Evolutionary conservation across 2,329 filamentous ascomycete genomes (phyloP), one percentile per base, ranked within the genome.

Genomic region (Emericellopsis atlantica): DNA sequence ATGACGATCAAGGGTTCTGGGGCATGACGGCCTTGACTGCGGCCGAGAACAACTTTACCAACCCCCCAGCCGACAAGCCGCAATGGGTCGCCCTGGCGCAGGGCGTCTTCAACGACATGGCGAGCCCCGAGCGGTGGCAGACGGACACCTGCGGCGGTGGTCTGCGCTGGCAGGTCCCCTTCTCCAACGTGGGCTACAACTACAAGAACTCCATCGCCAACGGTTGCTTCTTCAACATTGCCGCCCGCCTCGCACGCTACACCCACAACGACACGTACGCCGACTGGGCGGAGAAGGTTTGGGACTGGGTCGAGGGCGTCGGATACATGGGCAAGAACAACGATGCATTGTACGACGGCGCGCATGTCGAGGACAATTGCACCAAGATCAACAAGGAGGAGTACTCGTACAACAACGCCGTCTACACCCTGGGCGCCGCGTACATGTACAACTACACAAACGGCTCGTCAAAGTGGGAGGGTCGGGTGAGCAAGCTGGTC

Each of bases 121-220:
- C 70, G 3, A 55, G 53, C 16, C 60, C 65, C 2, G 69, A 76
- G 36, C 81, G 81, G 64, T 90, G 84, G 81, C 78, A 84, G 51
- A 67, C 67, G 8, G 57, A 63, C 1, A 59, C 58, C 0, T 68
- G 66, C 15, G 76, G 75, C 44, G 72, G 70, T 36, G 84, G 84
- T 16, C 58, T 89, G 46, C 70, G 81, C 49, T 87, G 82, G 82
- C 84, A 90, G 63, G 83, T 90, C 45, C 85, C 79, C 48, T 66
- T 72, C 6, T 78, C 81, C 49, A 87, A 89, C 55, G 71, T 68
- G 36, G 85, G 84, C 29, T 90, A 84, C 57, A 70, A 80, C 52
- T 88, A 89, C 67, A 92, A 80, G 57, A 80, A 80, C 58, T 66
- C 67, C 44, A 70, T 77, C 43, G 72, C 75, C 21, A 79, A 78